Evolutionary conservation across 2,329 filamentous ascomycete species (phyloP), one percentile per base, ranked within the genome.

Genomic region (Penicillium sp.): DNA sequence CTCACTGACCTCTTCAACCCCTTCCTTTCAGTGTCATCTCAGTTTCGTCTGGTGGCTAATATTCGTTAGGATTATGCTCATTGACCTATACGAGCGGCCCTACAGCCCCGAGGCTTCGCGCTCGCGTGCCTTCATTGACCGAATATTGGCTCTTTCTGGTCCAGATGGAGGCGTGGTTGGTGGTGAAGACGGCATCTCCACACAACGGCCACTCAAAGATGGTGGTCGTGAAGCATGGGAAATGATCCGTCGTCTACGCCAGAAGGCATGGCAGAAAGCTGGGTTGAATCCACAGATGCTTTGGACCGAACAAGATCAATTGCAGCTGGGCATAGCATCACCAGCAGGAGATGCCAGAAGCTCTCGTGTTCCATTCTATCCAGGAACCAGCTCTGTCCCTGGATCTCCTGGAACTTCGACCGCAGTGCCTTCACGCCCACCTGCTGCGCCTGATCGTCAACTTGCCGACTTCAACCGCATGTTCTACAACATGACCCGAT

Each of bases 161-260:
- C 78, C 78, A 0, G 78, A 79, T 51, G 75, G 76, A 15, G 79
- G 79, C 1, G 78, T 81, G 4, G 78, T 81, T 1, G 78, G 78
- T 28, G 77, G 77, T 3, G 75, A 80, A 64, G 76, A 81, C 58
- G 78, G 78, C 15, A 70, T 78, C 34, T 76, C 77, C 5, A 76
- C 75, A 0, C 76, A 78, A 53, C 68, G 78, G 20, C 79, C 79
- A 1, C 59, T 82, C 1, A 77, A 78, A 55, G 79, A 81, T 53
- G 79, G 79, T 15, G 79, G 79, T n/a, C 74, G 76, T 47, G 78
- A 81, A 68, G 79, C 79, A 11, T 81, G 79, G 79, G 75, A 78
- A 50, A 80, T 81, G 79, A 76, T 82, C 57, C 76, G 78, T 35
- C 71, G 78, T 15, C 71, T 82, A 20, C 78, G 79, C 4, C 76